Conservation (phyloP, 805 yeast genomes). For the Debaryomyces tyrocola region DNA sequence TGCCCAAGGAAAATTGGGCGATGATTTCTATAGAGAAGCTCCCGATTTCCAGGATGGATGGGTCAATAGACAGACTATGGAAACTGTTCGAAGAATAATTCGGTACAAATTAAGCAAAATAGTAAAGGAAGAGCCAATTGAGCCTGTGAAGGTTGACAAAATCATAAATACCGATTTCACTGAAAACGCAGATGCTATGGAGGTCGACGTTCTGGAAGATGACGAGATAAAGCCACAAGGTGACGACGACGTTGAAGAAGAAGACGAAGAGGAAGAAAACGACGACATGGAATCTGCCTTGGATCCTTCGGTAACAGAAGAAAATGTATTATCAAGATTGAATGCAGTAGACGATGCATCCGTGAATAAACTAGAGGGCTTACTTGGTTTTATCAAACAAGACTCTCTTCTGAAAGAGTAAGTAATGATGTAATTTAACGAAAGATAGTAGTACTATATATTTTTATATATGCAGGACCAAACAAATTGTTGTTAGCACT, state of each 20-base stretch:
- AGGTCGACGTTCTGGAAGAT: slow-evolving; percentile 26
- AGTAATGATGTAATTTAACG: too few relatives aligned
- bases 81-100: slow-evolving; percentile 65
- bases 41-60: slow-evolving; percentile 74
- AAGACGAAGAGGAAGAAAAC: slow-evolving; percentile 19
- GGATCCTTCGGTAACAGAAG: slow-evolving; percentile 13
- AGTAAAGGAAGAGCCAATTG: slow-evolving; percentile 50
- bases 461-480: neutral
- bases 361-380: slow-evolving; percentile 24
- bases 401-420: slow-evolving; percentile 10
- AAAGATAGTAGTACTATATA: neutral
- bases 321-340: slow-evolving; percentile 36
- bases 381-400: slow-evolving; percentile 43
- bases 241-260: slow-evolving; percentile 26
- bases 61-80: slow-evolving; percentile 63
- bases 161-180: slow-evolving; percentile 41
- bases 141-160: slow-evolving; percentile 40
- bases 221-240: slow-evolving; percentile 15
- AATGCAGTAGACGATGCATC: slow-evolving; percentile 36
- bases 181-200: slow-evolving; percentile 18
- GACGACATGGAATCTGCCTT: slow-evolving; percentile 17
- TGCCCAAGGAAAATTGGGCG: slow-evolving; percentile 28
- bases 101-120: slow-evolving; percentile 69
- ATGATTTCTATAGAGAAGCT: slow-evolving; percentile 30
- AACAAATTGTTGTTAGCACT: too few relatives aligned